These are phyloP conservation scores for Lagerstroemia speciosa DNA, from an alignment of 345 rosid species.

Conservation along the genomic window DNA sequence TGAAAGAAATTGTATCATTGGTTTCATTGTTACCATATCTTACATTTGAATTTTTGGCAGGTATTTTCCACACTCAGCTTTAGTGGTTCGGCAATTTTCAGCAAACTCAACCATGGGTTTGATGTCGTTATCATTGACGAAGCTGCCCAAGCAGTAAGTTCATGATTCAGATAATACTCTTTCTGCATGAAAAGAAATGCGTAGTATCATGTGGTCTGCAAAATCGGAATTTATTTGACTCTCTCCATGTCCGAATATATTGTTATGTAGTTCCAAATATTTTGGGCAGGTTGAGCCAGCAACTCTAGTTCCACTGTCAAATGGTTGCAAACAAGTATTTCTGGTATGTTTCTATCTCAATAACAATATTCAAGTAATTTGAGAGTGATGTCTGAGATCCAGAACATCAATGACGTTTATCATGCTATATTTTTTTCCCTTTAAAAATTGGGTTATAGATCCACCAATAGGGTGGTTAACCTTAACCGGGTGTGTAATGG, in stretches of 20 bases:
- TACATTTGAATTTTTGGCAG: conserved; percentile 22
- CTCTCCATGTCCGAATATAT: background rate
- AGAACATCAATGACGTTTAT: background rate
- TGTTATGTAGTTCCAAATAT: conserved; percentile 5
- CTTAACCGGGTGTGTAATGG: too few species aligned
- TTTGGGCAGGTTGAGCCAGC: conserved; percentile 84
- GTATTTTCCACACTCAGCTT: conserved; percentile 93
- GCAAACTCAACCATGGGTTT: conserved; percentile 58
- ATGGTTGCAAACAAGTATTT: conserved; percentile 96
- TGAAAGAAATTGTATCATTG: conserved; percentile 4
- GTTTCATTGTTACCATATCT: conserved; percentile 9
- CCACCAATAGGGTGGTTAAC: too few species aligned
- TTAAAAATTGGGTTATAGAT: too few species aligned
- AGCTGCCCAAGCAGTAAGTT: conserved; percentile 98
- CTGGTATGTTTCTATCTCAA: conserved; percentile 41
- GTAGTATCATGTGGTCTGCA: background rate
- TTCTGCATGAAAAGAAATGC: background rate
- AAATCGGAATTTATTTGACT: background rate
- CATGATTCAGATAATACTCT: background rate
- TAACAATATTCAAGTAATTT: background rate
- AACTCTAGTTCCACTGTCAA: conserved; percentile 84
- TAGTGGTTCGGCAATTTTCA: conserved; percentile 73
- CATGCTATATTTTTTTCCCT: background rate
- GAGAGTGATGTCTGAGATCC: background rate
- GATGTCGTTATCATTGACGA: conserved; percentile 97